phyloP scores from a whole-genome alignment of 805 yeast species.

The Wickerhamomyces chambardii region DNA sequence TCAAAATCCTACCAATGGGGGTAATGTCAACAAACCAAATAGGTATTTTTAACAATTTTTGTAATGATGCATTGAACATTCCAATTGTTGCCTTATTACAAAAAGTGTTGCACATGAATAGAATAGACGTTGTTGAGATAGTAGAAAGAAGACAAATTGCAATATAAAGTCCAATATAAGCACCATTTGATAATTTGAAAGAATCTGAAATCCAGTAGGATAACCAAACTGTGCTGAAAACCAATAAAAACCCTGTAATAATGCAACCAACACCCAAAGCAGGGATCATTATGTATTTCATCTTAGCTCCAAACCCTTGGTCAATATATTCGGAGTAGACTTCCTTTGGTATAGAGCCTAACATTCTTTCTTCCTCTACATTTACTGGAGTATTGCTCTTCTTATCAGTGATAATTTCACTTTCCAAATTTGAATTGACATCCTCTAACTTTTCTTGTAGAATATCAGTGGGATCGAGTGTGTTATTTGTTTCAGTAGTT shows the following conservation, averaged over 20 bases:
- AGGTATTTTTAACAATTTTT: constrained; percentile 61
- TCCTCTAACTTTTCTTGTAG: no score
- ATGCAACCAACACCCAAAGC: constrained; percentile 17
- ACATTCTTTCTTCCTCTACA: constrained; percentile 8
- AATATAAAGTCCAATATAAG: constrained; percentile 70
- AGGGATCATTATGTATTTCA: neutral
- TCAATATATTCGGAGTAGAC: constrained; percentile 23
- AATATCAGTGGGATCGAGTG: no score
- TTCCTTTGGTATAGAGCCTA: constrained; percentile 15
- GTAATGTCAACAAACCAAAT: constrained; percentile 80
- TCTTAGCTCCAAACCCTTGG: constrained; percentile 20
- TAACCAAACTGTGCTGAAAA: constrained; percentile 51
- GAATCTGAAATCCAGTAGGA: constrained; percentile 68
- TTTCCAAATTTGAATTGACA: no score
- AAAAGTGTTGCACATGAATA: constrained; percentile 33
- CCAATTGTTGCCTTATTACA: constrained; percentile 43
- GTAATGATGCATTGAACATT: constrained; percentile 51
- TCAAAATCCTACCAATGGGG: constrained; percentile 81
- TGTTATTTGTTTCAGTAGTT: no score
- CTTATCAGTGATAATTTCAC: no score
- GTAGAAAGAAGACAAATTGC: constrained; percentile 46
- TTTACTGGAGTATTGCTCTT: no score
- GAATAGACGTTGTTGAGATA: constrained; percentile 30
- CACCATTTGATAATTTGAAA: constrained; percentile 38
- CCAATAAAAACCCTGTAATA: constrained; percentile 43